Conservation (phyloP, 2,329 filamentous ascomycete genomes). For the Nemania sp. region DNA sequence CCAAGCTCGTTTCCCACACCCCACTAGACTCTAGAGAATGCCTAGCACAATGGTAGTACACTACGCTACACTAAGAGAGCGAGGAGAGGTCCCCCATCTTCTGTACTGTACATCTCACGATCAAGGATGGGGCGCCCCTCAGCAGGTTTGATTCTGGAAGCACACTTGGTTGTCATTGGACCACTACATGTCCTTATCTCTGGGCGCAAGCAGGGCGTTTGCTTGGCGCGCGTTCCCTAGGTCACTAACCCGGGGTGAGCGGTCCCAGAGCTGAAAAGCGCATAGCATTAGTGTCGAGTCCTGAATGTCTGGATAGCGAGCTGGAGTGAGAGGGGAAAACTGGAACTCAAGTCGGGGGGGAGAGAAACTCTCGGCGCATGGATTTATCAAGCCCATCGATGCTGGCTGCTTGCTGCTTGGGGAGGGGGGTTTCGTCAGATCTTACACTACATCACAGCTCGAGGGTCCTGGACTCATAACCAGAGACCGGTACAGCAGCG, state of each 20-base stretch:
- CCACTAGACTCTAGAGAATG: not conserved
- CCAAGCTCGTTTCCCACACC: not conserved
- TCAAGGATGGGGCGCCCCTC: not conserved
- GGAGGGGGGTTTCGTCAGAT: slow-evolving; percentile 14
- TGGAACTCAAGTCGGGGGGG: not conserved
- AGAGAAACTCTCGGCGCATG: not conserved
- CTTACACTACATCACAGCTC: slow-evolving; percentile 13
- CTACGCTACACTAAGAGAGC: not conserved
- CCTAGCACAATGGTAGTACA: too few species aligned
- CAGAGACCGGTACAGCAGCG: not conserved
- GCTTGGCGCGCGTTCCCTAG: slow-evolving; percentile 33
- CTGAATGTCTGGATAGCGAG: not conserved
- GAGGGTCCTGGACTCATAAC: too few species aligned
- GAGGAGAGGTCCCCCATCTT: not conserved
- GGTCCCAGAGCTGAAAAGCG: slow-evolving; percentile 32
- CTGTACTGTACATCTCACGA: not conserved
- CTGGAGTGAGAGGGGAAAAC: not conserved
- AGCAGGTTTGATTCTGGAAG: slow-evolving; percentile 15
- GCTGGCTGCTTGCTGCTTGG: not conserved
- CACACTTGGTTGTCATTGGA: slow-evolving; percentile 28
- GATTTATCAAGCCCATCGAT: slow-evolving; percentile 8
- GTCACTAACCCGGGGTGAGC: slow-evolving; percentile 8
- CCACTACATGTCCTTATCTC: slow-evolving; percentile 34
- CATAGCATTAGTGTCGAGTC: not conserved
- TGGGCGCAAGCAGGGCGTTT: slow-evolving; percentile 32